These are phyloP conservation scores for Podila epigama DNA, from an alignment of 192 early-diverging fungal species.

Conservation along the genomic window DNA sequence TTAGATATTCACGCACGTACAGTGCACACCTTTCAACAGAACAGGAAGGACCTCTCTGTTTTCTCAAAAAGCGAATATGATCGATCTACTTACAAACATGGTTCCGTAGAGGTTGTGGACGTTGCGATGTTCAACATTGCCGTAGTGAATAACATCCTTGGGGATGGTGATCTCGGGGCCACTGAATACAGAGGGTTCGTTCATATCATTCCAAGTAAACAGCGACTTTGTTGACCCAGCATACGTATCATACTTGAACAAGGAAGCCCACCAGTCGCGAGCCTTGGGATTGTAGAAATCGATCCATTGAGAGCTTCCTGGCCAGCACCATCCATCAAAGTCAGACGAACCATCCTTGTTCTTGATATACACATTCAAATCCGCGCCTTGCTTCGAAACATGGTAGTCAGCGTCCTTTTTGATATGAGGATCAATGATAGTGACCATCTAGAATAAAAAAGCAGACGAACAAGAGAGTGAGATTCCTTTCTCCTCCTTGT, in stretches of 20 bases:
- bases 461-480: too few species aligned
- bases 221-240: constrained; percentile 80
- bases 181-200: constrained; percentile 97
- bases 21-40: not conserved
- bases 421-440: constrained; percentile 97
- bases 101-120: constrained; percentile 95
- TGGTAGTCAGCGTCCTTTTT: constrained; percentile 82
- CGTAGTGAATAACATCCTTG: constrained; percentile 91
- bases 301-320: constrained; percentile 90
- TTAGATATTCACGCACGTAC: not conserved
- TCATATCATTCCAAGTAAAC: constrained; percentile 99
- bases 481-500: too few species aligned
- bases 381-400: constrained; percentile 81
- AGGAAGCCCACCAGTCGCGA: constrained; percentile 78
- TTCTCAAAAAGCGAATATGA: not conserved
- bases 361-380: constrained; percentile 80
- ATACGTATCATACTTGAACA: constrained; percentile 84
- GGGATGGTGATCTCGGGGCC: constrained; percentile 97
- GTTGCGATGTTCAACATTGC: constrained; percentile 91
- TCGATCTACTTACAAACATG: constrained; percentile 63
- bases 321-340: constrained; percentile 99
- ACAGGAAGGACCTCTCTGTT: not conserved
- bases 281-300: constrained; percentile 88
- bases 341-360: constrained; percentile 67
- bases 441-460: constrained; percentile 75